Evolutionary conservation across 169 alveolate genomes (phyloP).

Genomic region (Eimeria acervulina): DNA sequence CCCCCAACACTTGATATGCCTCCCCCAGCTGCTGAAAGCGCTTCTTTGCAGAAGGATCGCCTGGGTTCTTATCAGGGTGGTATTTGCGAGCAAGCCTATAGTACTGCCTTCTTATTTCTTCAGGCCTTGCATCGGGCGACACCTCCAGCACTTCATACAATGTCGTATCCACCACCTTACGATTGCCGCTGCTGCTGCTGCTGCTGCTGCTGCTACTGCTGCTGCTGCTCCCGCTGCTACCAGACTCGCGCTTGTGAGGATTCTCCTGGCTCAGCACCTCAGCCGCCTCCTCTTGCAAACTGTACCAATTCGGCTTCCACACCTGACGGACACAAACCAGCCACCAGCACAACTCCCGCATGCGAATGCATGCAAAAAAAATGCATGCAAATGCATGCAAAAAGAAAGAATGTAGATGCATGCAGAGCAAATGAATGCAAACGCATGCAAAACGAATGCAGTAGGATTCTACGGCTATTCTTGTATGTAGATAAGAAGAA

Average conservation of each 20-base stretch:
- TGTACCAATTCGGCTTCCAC: slow-evolving; percentile 77
- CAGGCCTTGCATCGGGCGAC: slow-evolving; percentile 89
- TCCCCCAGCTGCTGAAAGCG: slow-evolving; percentile 85
- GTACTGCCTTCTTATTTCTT: slow-evolving; percentile 89
- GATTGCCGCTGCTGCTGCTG: not conserved
- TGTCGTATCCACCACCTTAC: slow-evolving; percentile 91
- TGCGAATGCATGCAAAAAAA: not conserved
- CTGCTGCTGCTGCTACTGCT: slow-evolving; percentile 49
- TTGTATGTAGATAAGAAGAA: no score
- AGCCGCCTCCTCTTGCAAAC: slow-evolving; percentile 77
- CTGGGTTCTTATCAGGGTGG: slow-evolving; percentile 97
- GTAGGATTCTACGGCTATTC: no score
- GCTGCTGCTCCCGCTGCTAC: slow-evolving; percentile 33
- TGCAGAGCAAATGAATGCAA: no score
- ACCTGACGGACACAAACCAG: slow-evolving; percentile 84
- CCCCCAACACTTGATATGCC: slow-evolving; percentile 97
- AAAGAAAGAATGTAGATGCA: not conserved
- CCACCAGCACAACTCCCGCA: slow-evolving; percentile 86
- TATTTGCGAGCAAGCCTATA: slow-evolving; percentile 91
- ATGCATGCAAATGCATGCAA: not conserved
- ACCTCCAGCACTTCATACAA: slow-evolving; percentile 91
- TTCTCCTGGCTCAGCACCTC: slow-evolving; percentile 69
- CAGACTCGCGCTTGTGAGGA: not conserved
- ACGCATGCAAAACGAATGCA: no score
- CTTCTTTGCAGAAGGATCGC: slow-evolving; percentile 84